phyloP scores from a whole-genome alignment of 352 stramenopile species.

The Pythium periplocum region DNA sequence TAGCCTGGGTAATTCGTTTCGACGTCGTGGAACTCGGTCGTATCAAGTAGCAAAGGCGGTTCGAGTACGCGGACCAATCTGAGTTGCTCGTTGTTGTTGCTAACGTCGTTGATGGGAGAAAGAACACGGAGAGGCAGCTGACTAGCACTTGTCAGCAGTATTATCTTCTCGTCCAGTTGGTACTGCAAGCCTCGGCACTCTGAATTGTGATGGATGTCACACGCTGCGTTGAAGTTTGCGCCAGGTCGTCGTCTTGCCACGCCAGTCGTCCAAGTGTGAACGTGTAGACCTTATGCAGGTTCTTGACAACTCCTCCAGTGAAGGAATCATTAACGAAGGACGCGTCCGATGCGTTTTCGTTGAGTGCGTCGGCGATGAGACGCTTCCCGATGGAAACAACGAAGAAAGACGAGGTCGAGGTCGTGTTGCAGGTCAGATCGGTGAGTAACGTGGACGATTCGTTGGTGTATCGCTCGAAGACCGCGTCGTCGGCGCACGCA shows the following conservation, averaged over 20 bases:
- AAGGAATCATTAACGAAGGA: not conserved
- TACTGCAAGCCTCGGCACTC: not conserved
- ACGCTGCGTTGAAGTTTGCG: not conserved
- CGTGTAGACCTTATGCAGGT: conserved; percentile 10
- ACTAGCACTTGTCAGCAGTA: not conserved
- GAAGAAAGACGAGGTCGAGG: conserved; percentile 1
- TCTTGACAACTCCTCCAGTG: not conserved
- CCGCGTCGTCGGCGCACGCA: too few species aligned
- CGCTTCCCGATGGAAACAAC: conserved; percentile 1
- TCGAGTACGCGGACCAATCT: not conserved
- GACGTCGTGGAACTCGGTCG: not conserved
- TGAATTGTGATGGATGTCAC: not conserved
- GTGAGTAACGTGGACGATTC: too few species aligned
- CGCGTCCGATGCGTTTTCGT: not conserved
- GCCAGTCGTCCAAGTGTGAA: conserved; percentile 3
- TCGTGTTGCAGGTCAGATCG: conserved; percentile 1
- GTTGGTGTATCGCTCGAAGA: conserved; percentile 1
- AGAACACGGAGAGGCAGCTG: not conserved
- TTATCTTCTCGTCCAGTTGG: not conserved
- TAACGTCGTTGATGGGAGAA: not conserved
- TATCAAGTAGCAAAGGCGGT: not conserved
- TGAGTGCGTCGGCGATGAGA: conserved; percentile 4
- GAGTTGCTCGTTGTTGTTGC: not conserved
- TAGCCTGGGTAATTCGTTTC: not conserved
- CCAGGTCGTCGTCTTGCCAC: not conserved